A percentile compares a stretch with the other conserved stretches of the same genome.
phyloP scores from a whole-genome alignment of 257 asterid genomes.

The Jaltomata sinuosa region DNA sequence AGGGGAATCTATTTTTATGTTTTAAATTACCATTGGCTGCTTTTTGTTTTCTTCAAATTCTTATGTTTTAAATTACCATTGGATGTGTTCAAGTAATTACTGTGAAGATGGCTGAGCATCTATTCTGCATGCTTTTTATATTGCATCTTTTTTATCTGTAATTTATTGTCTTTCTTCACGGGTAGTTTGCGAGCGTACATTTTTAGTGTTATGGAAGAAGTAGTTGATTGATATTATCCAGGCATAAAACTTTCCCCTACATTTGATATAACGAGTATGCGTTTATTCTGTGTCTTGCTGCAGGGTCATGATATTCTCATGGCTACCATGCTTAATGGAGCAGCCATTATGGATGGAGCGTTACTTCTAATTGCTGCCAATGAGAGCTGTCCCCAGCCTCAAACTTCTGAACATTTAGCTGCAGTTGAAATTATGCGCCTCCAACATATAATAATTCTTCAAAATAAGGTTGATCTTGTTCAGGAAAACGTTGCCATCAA shows the following conservation, averaged over 20 bases:
- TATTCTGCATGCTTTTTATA: background rate
- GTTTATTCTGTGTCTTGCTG: background rate
- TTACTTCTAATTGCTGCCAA: constrained; percentile 92
- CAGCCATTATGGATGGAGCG: constrained; percentile 97
- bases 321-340: constrained; percentile 99
- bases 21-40: background rate
- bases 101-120: background rate
- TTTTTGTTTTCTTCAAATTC: background rate
- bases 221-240: background rate
- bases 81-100: background rate
- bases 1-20: background rate
- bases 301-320: constrained; percentile 98
- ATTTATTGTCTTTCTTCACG: background rate
- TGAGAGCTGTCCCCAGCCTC: constrained; percentile 98
- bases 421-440: constrained; percentile 97
- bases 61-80: background rate
- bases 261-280: background rate
- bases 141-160: background rate
- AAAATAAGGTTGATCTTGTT: constrained; percentile 93
- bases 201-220: background rate
- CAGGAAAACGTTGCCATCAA: constrained; percentile 98
- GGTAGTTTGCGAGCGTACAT: background rate
- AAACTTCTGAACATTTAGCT: constrained; percentile 95
- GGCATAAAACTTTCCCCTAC: background rate
- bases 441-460: constrained; percentile 85